phyloP scores from a whole-genome alignment of 2,329 filamentous ascomycete species.

The Stachybotrys chartarum region DNA sequence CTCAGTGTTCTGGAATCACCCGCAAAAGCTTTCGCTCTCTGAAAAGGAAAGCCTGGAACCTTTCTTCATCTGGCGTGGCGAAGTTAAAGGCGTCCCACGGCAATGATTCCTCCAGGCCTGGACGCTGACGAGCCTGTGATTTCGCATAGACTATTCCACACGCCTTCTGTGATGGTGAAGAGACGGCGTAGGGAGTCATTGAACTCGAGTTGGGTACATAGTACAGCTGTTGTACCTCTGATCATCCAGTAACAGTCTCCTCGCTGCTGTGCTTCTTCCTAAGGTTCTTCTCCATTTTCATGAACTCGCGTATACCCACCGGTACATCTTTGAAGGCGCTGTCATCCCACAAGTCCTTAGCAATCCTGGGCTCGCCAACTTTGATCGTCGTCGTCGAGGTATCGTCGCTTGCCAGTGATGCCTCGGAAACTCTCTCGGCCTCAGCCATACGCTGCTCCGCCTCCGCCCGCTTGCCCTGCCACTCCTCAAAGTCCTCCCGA shows the following conservation, averaged over 20 bases:
- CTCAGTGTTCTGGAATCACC: too few species aligned
- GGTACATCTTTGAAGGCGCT: conserved; percentile 76
- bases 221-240: background rate
- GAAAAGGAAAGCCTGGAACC: too few species aligned
- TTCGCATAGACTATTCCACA: too few species aligned
- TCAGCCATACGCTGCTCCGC: conserved; percentile 47
- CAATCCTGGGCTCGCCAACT: conserved; percentile 31
- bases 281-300: conserved; percentile 90
- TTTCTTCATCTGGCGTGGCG: too few species aligned
- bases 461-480: conserved; percentile 58
- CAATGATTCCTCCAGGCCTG: too few species aligned
- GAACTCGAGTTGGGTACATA: background rate
- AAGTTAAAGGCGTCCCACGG: too few species aligned
- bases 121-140: too few species aligned
- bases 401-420: conserved; percentile 37
- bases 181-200: too few species aligned
- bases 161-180: too few species aligned
- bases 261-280: conserved; percentile 64
- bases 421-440: conserved; percentile 32
- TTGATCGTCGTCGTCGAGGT: conserved; percentile 53
- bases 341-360: conserved; percentile 51
- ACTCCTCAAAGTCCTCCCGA: conserved; percentile 87
- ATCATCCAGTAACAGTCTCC: conserved; percentile 7
- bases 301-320: conserved; percentile 91
- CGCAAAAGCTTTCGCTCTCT: too few species aligned